Conservation (phyloP, 257 asterid genomes). For the Craterostigma plantagineum region DNA sequence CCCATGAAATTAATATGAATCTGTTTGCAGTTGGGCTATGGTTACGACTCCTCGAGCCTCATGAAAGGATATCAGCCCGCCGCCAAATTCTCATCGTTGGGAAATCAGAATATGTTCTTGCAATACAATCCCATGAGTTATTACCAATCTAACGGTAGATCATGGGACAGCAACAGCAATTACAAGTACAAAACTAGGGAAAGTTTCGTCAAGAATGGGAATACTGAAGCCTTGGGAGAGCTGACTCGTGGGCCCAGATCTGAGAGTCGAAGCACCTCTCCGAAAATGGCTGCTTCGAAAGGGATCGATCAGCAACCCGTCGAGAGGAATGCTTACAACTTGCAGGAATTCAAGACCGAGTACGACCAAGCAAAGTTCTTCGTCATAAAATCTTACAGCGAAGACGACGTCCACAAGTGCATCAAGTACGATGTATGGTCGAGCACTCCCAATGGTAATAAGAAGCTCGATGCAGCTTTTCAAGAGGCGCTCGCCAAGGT, state of each 20-base stretch:
- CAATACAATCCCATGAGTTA: background rate
- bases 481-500: too few relatives aligned
- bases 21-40: background rate
- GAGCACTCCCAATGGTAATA: slow-evolving; percentile 90
- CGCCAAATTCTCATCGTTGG: background rate
- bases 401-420: slow-evolving; percentile 88
- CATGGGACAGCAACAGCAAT: background rate
- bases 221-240: background rate
- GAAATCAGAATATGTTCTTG: background rate
- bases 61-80: background rate
- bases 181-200: background rate
- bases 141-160: background rate
- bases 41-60: background rate
- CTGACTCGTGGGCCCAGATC: slow-evolving; percentile 3
- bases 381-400: slow-evolving; percentile 92
- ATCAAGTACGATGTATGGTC: slow-evolving; percentile 89
- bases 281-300: too few relatives aligned
- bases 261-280: background rate
- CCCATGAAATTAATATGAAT: too few relatives aligned
- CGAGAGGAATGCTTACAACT: slow-evolving; percentile 18
- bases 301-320: background rate
- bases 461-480: slow-evolving; percentile 85
- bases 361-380: slow-evolving; percentile 64
- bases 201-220: background rate
- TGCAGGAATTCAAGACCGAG: slow-evolving; percentile 51